Base-by-base conservation (phyloP, 225 moss, liverwort and hornwort genomes). In the Thuidium tamariscinum region DNA sequence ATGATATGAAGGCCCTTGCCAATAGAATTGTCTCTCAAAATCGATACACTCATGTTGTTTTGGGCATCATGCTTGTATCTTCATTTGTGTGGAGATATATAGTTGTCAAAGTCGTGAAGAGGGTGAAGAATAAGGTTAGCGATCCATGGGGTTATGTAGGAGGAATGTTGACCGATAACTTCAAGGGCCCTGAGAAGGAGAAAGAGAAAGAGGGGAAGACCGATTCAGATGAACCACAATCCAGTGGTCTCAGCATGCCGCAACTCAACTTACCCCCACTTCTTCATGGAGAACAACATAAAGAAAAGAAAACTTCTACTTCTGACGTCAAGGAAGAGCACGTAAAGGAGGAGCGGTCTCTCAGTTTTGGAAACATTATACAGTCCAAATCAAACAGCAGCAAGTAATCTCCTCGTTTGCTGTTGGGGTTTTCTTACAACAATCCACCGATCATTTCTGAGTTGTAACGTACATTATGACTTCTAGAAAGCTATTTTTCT, bases 91-190 rank as follows among this genome's bases (percentile, higher is more conserved):
- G 93, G 93, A 86, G 91, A 57, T 93, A 85, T 60, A 74, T 90
- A 26, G 86, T 93, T 77, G 93, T 93, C 52, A 93, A 93, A 88
- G 92, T 84, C 11, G 92, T 3, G 37, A 93, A 88, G 91, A 92
- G 89, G 72, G 88, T 93, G 88, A 92, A 49, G 88, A 92, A 60
- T 67, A 92, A 90, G 80, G 93, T 93, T 22, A 89, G 83, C n/a
- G 92, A 93, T 85, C 93, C 93, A 11, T 93, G 82, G 92, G 92
- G 91, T 54, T 92, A 92, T 80, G 88, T 93, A 5, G 92, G 89
- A 73, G 93, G 91, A 74, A 91, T 92, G 21, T 85, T 93, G 39
- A 63, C 86, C 14, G 93, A 93, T 69, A 89, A 90, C 79, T 92
- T 93, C 52, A 93, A 85, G 55, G 88, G 83, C 21, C 77, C 89